Evolutionary conservation across 2,329 filamentous ascomycete genomes (phyloP).

Genomic region (Teratosphaeria viscida): DNA sequence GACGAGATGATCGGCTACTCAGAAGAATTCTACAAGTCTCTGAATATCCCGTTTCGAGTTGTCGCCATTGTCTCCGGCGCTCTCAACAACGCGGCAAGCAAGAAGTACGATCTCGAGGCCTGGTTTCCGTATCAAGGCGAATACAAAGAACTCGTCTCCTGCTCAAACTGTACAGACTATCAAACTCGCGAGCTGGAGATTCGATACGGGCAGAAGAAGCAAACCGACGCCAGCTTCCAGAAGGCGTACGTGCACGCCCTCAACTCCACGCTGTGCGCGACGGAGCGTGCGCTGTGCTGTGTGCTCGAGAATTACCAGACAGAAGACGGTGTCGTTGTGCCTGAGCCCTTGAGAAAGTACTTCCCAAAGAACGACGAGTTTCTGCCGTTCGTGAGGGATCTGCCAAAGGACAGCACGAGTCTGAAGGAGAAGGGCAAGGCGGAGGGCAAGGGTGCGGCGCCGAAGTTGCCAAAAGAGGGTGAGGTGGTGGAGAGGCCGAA

Average conservation of each 20-base stretch:
- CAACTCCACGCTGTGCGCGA: conserved; percentile 83
- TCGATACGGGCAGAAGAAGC: conserved; percentile 71
- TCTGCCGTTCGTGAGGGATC: conserved; percentile 76
- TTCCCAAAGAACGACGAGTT: conserved; percentile 84
- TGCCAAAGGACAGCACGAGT: conserved; percentile 63
- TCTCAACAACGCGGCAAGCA: conserved; percentile 76
- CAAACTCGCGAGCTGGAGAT: conserved; percentile 92
- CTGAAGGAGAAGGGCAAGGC: conserved; percentile 40
- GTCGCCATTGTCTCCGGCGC: conserved; percentile 95
- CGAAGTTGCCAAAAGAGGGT: conserved; percentile 20
- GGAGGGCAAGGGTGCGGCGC: conserved; percentile 15
- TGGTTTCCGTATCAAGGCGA: conserved; percentile 95
- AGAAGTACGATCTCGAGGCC: conserved; percentile 93
- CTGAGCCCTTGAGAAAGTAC: conserved; percentile 76
- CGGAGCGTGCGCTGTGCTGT: conserved; percentile 85
- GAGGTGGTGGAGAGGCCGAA: conserved; percentile 26
- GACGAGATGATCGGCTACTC: conserved; percentile 85
- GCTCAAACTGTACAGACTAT: conserved; percentile 97
- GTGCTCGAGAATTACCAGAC: conserved; percentile 96
- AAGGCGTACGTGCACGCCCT: conserved; percentile 94
- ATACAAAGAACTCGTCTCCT: conserved; percentile 96
- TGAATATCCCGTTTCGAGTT: conserved; percentile 81
- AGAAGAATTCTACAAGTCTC: conserved; percentile 88
- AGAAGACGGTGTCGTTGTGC: conserved; percentile 72
- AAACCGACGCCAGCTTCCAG: conserved; percentile 58